Evolutionary conservation across 768 basidiomycete species (phyloP).

Genomic region (Termitomyces sp.): DNA sequence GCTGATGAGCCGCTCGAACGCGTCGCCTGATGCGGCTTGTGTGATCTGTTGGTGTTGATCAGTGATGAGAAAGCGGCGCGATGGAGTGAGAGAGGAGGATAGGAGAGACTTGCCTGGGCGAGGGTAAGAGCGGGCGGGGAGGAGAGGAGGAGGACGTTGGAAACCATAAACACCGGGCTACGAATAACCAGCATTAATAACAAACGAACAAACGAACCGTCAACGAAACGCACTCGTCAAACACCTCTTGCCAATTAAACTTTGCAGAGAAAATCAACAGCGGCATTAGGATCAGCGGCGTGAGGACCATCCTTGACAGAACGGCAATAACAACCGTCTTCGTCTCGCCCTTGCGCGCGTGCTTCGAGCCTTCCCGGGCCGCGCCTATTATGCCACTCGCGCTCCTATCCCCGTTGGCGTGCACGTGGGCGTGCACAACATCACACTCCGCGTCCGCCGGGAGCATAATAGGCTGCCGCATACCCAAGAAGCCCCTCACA

Average conservation of each 20-base stretch:
- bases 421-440: slow-evolving; percentile 1
- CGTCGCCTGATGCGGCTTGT: slow-evolving; percentile 75
- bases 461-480: slow-evolving; percentile 16
- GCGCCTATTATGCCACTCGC: neutral
- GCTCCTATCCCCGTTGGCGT: no score
- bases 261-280: slow-evolving; percentile 59
- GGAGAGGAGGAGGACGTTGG: slow-evolving; percentile 75
- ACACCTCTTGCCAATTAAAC: slow-evolving; percentile 55
- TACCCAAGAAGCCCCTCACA: slow-evolving; percentile 37
- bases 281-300: slow-evolving; percentile 75
- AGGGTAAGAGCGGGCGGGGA: slow-evolving; percentile 68
- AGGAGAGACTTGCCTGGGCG: slow-evolving; percentile 45
- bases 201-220: neutral
- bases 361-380: neutral
- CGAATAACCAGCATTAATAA: slow-evolving; percentile 4
- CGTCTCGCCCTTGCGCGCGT: slow-evolving; percentile 39
- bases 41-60: slow-evolving; percentile 48
- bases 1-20: slow-evolving; percentile 87
- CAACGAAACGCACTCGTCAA: slow-evolving; percentile 60
- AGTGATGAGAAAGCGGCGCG: neutral
- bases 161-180: slow-evolving; percentile 84
- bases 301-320: slow-evolving; percentile 81
- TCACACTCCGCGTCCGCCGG: neutral
- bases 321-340: slow-evolving; percentile 81
- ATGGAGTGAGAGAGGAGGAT: no score